Evolutionary conservation across 163 green algal genomes (phyloP), one percentile per base, ranked within the genome.

Genomic region (Volvox carteri): DNA sequence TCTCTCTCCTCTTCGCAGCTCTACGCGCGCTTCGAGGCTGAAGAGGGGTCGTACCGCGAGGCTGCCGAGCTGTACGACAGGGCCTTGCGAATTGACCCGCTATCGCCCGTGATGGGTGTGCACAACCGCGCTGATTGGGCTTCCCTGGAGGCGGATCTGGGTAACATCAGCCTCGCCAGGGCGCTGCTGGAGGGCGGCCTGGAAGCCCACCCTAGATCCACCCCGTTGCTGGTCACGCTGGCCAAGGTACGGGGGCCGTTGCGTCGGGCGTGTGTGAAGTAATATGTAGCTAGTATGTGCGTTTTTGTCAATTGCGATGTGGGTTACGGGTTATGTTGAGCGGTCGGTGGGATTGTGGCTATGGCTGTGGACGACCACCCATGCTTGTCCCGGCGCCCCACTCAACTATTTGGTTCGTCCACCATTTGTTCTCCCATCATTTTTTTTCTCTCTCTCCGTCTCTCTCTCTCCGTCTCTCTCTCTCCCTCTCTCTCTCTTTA

Each of bases 11-110:
- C 46, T 46, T 14, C 4, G 52, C 52, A 84, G 48, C 37, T 68
- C 1, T 94, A 93, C 76, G 92, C 92, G 0, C 83, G 67, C 54
- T 93, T 94, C 70, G 90, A 92, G 70, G 90, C 88, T 50, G 68
- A 90, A 37, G 79, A 90, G 41, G 92, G 92, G 6, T 68, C 67
- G 21, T 85, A 94, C 68, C 14, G 78, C 30, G 90, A 87, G 8
- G 81, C 75, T 7, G 87, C 87, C 0, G 62, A 90, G 54, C 80
- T 94, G 84, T 85, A 87, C 50, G 62, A 79, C 48, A 83, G 88
- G 25, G 81, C 83, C 14, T 76, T 92, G 35, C 11, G 14, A 28
- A 65, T 92, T 8, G 88, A 92, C 88, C 41, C 81, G 6, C 37
- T 75, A n/a, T 86, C 70, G 8, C 52, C 84, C 19, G 60, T 33